Base-by-base conservation (phyloP, 768 basidiomycete genomes). In the Heimioporus sp. region DNA sequence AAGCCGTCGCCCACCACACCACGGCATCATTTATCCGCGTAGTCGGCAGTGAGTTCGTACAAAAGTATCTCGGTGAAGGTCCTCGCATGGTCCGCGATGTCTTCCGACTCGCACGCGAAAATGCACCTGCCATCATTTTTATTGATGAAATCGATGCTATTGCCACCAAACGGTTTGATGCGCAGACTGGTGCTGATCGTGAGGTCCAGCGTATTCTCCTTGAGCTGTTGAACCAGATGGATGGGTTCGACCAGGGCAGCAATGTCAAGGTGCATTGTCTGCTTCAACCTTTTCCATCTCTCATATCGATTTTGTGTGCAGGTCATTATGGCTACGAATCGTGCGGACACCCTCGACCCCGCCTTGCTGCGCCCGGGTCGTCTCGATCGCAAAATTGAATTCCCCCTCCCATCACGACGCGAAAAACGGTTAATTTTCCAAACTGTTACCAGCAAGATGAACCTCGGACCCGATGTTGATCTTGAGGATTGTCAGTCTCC, bases 241-340 rank as follows among this genome's bases (percentile, higher is more conserved):
- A 99, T 63, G 97, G 97, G 57, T 99, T 99, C 71, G 97, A 99
- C 72, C 97, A 99, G 70, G 90, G 90, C 5, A 94, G 92, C 67
- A 98, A 95, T 62, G 97, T 99, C 66, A 98, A 99, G 85, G 95
- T 91, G 64, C 40, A 31, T 17, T 20, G 10, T 32, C 43, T 42
- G 12, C 12, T 54, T 19, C 5, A 19, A 15, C 12, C 17, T 31
- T 1, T 10, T 43, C 24, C 4, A 39, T 43, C 24, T 39, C 7
- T 31, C 34, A 10, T 2, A 9, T 39, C 44, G 24, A 52, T 19
- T 30, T 39, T 32, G 32, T 30, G 19, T 49, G 51, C 17, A 97
- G 94, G 97, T 99, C 38, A 99, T 99, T 68, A 98, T 98, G 97
- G 97, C 97, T 24, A 99, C 97, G 39, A 99, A 99, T 74, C 90